Base-by-base conservation (phyloP, 2,329 filamentous ascomycete genomes). In the Ascochyta lentis region DNA sequence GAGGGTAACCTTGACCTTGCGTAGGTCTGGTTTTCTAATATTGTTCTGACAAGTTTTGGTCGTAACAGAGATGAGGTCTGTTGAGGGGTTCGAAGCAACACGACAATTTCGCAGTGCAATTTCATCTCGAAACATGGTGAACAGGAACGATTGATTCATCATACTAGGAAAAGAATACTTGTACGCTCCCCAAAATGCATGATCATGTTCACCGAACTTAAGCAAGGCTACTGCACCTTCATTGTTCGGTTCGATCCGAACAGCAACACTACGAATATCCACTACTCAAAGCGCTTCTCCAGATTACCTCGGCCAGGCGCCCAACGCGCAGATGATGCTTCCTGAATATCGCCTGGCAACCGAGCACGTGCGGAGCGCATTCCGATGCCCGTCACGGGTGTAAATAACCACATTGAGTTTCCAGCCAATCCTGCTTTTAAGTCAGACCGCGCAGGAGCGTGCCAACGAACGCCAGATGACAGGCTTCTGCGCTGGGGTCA, bases 301-400 rank as follows among this genome's bases (percentile, higher is more conserved):
- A 54, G 31, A 33, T 33, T 26, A 27, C 37, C 29, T 37, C 43
- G 23, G 49, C n/a, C 43, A 35, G 29, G 19, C 6, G n/a, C 24
- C 31, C 31, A 43, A 12, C 38, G 27, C 15, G 15, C 38, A 39
- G 47, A 43, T 37, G 42, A 37, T 43, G 45, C 29, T 23, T 38
- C 23, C 8, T 45, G 22, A 37, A 37, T 34, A 41, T n/a, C 46
- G 43, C 24, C 9, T 16, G 9, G 23, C 16, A 19, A 26, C 38
- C 19, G 27, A 34, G 34, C 45, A 49, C 34, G 45, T 54, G 40
- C 53, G 53, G 53, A 55, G 41, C 16, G 8, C 24, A 47, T 44
- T 45, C 53, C 53, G 37, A n/a, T 35, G 3, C 19, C 13, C 19
- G 12, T 40, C 35, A 39, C 29, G 33, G 22, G 46, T 22, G 7